A percentile compares a stretch with the other conserved stretches of the same genome.
Evolutionary conservation across 116 monocot genomes (phyloP).

Genomic region (Zostera marina): DNA sequence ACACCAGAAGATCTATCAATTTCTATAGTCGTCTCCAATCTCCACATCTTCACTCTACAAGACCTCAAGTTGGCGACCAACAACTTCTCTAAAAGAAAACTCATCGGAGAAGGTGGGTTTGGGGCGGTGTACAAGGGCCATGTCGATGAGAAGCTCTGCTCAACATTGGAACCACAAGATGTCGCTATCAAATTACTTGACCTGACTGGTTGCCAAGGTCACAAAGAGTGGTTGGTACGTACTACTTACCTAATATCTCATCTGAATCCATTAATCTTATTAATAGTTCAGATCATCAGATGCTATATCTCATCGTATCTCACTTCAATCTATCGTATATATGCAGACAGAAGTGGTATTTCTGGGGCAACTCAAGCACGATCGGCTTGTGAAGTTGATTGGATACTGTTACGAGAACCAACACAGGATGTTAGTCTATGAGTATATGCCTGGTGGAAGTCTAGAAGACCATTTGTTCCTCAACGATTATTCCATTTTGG

Average conservation of each 20-base stretch:
- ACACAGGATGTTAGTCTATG: constrained; percentile 50
- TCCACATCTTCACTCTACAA: constrained; percentile 33
- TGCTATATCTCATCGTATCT: no score
- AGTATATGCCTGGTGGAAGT: constrained; percentile 46
- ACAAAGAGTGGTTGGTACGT: constrained; percentile 55
- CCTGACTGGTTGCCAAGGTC: constrained; percentile 37
- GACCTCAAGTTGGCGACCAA: constrained; percentile 33
- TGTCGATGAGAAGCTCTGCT: constrained; percentile 32
- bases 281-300: no score
- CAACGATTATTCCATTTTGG: constrained; percentile 32
- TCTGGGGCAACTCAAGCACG: constrained; percentile 41
- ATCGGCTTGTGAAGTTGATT: constrained; percentile 46
- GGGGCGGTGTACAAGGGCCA: constrained; percentile 54
- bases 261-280: no score
- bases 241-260: background rate
- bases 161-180: constrained; percentile 25
- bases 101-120: constrained; percentile 54
- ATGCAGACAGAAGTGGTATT: constrained; percentile 46
- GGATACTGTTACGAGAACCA: constrained; percentile 58
- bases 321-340: no score
- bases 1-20: constrained; percentile 45
- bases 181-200: constrained; percentile 52
- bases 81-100: constrained; percentile 30
- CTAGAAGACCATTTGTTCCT: constrained; percentile 53
- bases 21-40: constrained; percentile 38